Conservation (phyloP, 1,284 basidiomycete species). For the Cerrena zonata region DNA sequence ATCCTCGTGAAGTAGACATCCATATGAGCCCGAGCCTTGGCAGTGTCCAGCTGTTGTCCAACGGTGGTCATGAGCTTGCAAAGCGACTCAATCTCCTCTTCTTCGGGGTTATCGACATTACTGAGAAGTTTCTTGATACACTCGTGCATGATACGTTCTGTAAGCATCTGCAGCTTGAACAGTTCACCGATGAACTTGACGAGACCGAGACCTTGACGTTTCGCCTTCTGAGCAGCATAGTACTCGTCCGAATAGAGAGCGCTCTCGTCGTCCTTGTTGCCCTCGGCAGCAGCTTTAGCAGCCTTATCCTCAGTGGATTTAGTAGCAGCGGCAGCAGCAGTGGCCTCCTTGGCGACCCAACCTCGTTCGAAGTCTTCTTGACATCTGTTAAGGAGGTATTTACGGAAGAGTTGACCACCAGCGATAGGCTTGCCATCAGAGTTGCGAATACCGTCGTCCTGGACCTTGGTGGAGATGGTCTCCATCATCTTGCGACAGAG, state of each 20-base stretch:
- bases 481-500: slow-evolving; percentile 81
- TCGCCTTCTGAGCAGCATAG: slow-evolving; percentile 93
- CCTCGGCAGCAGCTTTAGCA: slow-evolving; percentile 55
- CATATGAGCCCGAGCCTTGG: slow-evolving; percentile 79
- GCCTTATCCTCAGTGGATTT: slow-evolving; percentile 50
- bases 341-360: slow-evolving; percentile 68
- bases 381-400: slow-evolving; percentile 65
- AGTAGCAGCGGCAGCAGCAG: slow-evolving; percentile 31
- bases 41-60: slow-evolving; percentile 74
- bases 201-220: slow-evolving; percentile 92
- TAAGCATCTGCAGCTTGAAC: slow-evolving; percentile 94
- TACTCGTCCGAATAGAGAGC: slow-evolving; percentile 92
- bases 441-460: slow-evolving; percentile 78
- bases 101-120: slow-evolving; percentile 91
- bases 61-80: slow-evolving; percentile 91
- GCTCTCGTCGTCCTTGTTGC: slow-evolving; percentile 46
- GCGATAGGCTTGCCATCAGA: slow-evolving; percentile 80
- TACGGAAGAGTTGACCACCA: slow-evolving; percentile 84
- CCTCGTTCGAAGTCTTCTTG: slow-evolving; percentile 87
- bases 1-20: slow-evolving; percentile 91
- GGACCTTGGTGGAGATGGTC: slow-evolving; percentile 77
- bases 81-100: slow-evolving; percentile 94
- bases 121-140: slow-evolving; percentile 92
- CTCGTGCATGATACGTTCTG: slow-evolving; percentile 91
- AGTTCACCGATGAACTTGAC: slow-evolving; percentile 97